Conservation (phyloP, 2,329 filamentous ascomycete genomes). For the Calonectria multiphialidica region DNA sequence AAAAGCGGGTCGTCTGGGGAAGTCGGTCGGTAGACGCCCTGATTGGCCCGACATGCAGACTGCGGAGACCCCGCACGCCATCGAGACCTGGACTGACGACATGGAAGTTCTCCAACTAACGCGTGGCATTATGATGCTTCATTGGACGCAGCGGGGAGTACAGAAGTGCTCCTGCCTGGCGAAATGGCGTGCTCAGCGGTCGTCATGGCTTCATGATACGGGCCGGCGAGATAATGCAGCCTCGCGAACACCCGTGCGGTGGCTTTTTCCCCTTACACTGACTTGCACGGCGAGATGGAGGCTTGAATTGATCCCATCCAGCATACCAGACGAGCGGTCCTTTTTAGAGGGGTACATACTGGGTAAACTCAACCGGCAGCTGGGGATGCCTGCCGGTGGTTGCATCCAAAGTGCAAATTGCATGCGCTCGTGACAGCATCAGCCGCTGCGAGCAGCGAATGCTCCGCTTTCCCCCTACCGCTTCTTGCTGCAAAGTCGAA, state of each 20-base stretch:
- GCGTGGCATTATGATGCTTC: slow-evolving; percentile 26
- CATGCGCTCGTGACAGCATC: not conserved
- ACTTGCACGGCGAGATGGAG: not conserved
- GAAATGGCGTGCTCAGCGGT: slow-evolving; percentile 36
- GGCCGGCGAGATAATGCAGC: not conserved
- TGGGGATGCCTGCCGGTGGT: not conserved
- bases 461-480: not conserved
- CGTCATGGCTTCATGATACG: not conserved
- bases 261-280: not conserved
- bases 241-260: not conserved
- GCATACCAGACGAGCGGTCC: not conserved
- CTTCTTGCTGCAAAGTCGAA: not conserved
- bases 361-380: not conserved
- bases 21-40: slow-evolving; percentile 30
- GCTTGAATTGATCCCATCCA: not conserved
- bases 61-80: slow-evolving; percentile 44
- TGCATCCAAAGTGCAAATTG: not conserved
- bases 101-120: slow-evolving; percentile 20
- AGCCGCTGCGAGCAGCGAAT: not conserved
- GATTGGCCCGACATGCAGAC: slow-evolving; percentile 25
- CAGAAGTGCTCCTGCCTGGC: not conserved
- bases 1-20: slow-evolving; percentile 16
- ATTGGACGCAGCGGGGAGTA: slow-evolving; percentile 34
- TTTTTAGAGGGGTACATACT: not conserved
- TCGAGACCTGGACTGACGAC: slow-evolving; percentile 34